Base-by-base conservation (phyloP, 352 stramenopile species). In the Pythium aquatile region DNA sequence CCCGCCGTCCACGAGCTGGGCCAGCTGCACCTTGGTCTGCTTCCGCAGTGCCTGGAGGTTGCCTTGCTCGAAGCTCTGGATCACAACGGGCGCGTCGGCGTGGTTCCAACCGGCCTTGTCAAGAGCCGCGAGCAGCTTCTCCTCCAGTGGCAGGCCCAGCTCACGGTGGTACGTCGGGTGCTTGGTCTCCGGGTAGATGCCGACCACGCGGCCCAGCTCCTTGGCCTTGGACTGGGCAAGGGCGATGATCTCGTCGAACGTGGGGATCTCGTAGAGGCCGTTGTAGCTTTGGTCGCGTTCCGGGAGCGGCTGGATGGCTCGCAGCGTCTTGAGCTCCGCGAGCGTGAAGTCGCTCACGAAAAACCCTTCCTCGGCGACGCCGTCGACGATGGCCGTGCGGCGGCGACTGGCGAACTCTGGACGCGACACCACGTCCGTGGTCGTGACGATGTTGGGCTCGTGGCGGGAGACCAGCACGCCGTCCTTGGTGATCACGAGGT, bases 271-370 rank as follows among this genome's bases (percentile, higher is more conserved):
- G 64, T 90, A 97, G n/a, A 93, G 63, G n/a, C 75, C 77, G 72
- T 97, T 84, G 69, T 79, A 94, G 55, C 70, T 80, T 47, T 84
- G 87, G 61, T 88, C 81, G 52, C 92, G 77, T 26, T 94, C 73
- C 14, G 75, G 44, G 16, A 96, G 63, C 35, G 85, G 81, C 62
- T 98, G 91, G 30, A 85, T 78, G 42, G 91, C 78, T 8, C 76
- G 65, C 46, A 98, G 75, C 54, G 82, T 79, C 73, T 97, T 89
- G 63, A 98, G 85, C 77, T 98, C 91, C 10, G 74, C 77, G 26
- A 93, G 79, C 33, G 87, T 94, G 83, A 98, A 98, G 65, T 97
- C 88, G 63, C 82, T 90, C 33, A 90, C 83, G 69, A 90, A 97
- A 69, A 90, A 98, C 2, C 59, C 59, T 13, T 26, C 17, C 26